phyloP scores from a whole-genome alignment of 2,329 filamentous ascomycete species.

The Pseudocercospora fijiensis region DNA sequence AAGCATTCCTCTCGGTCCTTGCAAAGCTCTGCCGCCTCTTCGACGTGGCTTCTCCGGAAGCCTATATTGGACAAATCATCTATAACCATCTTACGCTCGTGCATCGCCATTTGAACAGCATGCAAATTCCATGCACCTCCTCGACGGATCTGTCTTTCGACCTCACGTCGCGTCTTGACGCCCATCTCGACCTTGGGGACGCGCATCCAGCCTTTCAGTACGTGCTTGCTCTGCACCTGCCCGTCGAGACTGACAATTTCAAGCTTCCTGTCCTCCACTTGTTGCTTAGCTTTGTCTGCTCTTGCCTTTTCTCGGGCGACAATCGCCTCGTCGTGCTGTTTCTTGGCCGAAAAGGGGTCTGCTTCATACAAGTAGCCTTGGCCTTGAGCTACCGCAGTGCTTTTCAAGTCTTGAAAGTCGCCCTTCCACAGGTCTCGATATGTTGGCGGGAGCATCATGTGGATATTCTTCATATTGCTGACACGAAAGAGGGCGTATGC shows the following conservation, averaged over 20 bases:
- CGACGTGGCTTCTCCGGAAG: conserved; percentile 83
- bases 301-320: conserved; percentile 75
- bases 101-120: conserved; percentile 61
- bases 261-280: conserved; percentile 56
- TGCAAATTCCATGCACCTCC: conserved; percentile 87
- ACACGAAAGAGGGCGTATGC: conserved; percentile 89
- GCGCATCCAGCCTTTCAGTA: conserved; percentile 69
- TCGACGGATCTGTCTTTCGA: conserved; percentile 75
- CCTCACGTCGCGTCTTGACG: conserved; percentile 69
- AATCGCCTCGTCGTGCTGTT: conserved; percentile 76
- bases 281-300: conserved; percentile 62
- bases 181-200: conserved; percentile 94
- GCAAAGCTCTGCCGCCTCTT: conserved; percentile 83
- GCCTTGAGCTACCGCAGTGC: conserved; percentile 72
- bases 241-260: conserved; percentile 49
- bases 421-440: conserved; percentile 89
- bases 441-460: conserved; percentile 88
- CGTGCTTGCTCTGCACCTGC: conserved; percentile 40
- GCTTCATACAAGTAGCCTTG: conserved; percentile 90
- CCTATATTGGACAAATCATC: conserved; percentile 74
- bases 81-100: conserved; percentile 61
- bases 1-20: conserved; percentile 89
- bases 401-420: conserved; percentile 79
- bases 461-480: conserved; percentile 92
- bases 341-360: conserved; percentile 81